Evolutionary conservation across 768 basidiomycete species (phyloP).

Genomic region (Grammothele lineata): DNA sequence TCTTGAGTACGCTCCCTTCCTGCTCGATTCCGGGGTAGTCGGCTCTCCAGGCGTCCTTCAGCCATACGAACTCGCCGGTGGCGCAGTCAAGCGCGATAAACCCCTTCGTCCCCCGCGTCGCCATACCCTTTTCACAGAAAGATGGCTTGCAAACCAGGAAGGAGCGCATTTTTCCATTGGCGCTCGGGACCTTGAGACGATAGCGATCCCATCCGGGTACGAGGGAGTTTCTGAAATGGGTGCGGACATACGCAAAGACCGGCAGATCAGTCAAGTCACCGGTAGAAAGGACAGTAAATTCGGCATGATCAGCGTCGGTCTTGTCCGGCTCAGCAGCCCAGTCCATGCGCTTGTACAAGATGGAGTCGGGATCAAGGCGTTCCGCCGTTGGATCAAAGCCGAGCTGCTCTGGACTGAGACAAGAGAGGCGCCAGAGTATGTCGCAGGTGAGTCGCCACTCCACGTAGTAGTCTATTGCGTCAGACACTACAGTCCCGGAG

Average conservation of each 20-base stretch:
- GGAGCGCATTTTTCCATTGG: not conserved
- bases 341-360: too few relatives aligned
- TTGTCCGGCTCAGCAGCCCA: not conserved
- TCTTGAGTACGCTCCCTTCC: not conserved
- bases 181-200: not conserved
- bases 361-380: not conserved
- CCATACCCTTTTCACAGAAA: not conserved
- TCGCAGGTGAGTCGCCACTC: not conserved
- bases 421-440: not conserved
- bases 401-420: not conserved
- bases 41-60: not conserved
- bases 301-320: not conserved
- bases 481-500: not conserved
- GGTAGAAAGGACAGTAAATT: too few relatives aligned
- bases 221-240: not conserved
- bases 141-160: not conserved
- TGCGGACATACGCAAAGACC: not conserved
- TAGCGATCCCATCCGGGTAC: not conserved
- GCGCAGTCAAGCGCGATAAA: not conserved
- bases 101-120: not conserved
- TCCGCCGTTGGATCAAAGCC: not conserved
- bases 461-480: not conserved
- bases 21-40: not conserved
- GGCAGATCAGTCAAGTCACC: too few relatives aligned
- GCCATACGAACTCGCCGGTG: not conserved